Base-by-base conservation (phyloP, 2,329 filamentous ascomycete species). In the Bipolaris sorokiniana region DNA sequence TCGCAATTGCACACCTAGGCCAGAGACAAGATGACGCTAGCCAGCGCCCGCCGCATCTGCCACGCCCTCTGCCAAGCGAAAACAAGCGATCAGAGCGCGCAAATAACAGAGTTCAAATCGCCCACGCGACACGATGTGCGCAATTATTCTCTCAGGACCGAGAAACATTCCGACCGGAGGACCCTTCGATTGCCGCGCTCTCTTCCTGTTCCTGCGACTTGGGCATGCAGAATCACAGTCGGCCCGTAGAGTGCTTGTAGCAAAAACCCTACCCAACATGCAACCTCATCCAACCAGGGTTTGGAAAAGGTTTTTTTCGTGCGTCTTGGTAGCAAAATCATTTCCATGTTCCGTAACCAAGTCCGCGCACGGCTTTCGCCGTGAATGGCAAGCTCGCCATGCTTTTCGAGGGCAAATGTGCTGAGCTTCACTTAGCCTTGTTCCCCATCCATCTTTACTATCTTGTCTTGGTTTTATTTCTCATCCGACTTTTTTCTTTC, bases 401-500 rank as follows among this genome's bases (percentile, higher is more conserved):
- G 55, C 45, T 53, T 53, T 58, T 38, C 28, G 28, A 15, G 44
- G 23, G 33, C 18, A 31, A 16, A 16, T 42, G 13, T 44, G 47
- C 51, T 48, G 33, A 52, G 52, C 34, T 51, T 34, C 53, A 53
- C 61, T 64, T 66, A 57, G 61, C 58, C 28, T 31, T 31, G 28
- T 31, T 13, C 10, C 28, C 36, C n/a, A n/a, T 18, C 31, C 22
- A 37, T 10, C 42, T 7, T 33, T 11, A 5, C 26, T 15, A 5
- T 31, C 3, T n/a, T 15, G 6, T 38, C 41, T 10, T 46, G 9
- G 6, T 18, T 16, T 44, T 41, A 33, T 28, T 38, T n/a, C 18
- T 20, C 36, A 31, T 31, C 4, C 28, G 28, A 31, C 10, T 31
- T 11, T 31, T 13, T 11, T 31, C 5, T 11, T 5, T 11, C 5